These are phyloP conservation scores for Hansfordia pulvinata DNA, from an alignment of 2,329 filamentous ascomycete genomes.

Conservation along the genomic window DNA sequence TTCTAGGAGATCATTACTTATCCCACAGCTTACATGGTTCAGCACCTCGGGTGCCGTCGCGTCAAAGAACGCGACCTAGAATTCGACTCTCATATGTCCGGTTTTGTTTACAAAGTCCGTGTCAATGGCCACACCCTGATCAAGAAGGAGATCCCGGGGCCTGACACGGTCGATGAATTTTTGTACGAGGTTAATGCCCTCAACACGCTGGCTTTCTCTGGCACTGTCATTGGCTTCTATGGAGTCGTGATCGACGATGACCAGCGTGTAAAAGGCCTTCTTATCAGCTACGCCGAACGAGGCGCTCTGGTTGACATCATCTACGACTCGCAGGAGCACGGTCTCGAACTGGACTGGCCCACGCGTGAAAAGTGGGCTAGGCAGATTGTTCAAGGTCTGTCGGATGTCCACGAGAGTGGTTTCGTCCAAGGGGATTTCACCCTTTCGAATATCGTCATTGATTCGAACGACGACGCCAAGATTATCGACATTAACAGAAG, in stretches of 20 bases:
- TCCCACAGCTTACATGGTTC: constrained; percentile 58
- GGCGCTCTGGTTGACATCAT: constrained; percentile 85
- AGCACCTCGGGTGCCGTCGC: constrained; percentile 53
- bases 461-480: constrained; percentile 70
- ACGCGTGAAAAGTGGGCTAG: constrained; percentile 76
- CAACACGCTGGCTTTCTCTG: constrained; percentile 58
- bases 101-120: constrained; percentile 90
- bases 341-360: constrained; percentile 48
- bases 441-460: constrained; percentile 91
- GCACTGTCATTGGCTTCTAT: constrained; percentile 72
- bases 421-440: constrained; percentile 98
- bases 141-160: constrained; percentile 96
- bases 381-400: constrained; percentile 79
- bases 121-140: constrained; percentile 60
- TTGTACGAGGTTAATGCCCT: constrained; percentile 95
- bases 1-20: constrained; percentile 73
- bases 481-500: constrained; percentile 98
- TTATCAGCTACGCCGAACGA: constrained; percentile 77
- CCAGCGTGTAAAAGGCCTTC: constrained; percentile 67
- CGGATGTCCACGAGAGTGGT: constrained; percentile 87
- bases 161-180: constrained; percentile 91
- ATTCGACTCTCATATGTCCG: constrained; percentile 88
- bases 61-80: constrained; percentile 62
- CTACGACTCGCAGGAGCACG: constrained; percentile 57
- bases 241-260: constrained; percentile 71